phyloP scores from a whole-genome alignment of 2,329 filamentous ascomycete species.

The Epicoccum nigrum region DNA sequence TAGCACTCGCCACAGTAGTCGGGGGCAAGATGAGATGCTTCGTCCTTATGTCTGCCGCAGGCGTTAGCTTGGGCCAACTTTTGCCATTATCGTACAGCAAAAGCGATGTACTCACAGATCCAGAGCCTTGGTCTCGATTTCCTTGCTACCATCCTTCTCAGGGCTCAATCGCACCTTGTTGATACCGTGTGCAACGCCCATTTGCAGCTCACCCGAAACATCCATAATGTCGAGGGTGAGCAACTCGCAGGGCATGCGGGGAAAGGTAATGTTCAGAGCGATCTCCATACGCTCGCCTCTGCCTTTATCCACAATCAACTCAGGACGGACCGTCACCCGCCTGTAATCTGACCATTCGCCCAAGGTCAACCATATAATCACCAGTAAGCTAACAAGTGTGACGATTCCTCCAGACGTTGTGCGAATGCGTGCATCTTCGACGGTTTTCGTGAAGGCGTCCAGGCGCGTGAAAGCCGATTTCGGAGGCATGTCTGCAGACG shows the following conservation, averaged over 20 bases:
- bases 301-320: conserved; percentile 95
- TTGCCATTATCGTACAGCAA: not conserved
- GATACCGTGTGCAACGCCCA: conserved; percentile 89
- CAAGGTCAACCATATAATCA: conserved; percentile 88
- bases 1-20: conserved; percentile 94
- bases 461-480: conserved; percentile 96
- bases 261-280: conserved; percentile 95
- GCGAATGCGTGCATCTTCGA: conserved; percentile 94
- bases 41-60: conserved; percentile 65
- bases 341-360: conserved; percentile 97
- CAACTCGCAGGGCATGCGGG: conserved; percentile 90
- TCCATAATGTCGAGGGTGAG: conserved; percentile 99
- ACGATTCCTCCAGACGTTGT: conserved; percentile 96
- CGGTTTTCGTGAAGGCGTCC: conserved; percentile 98
- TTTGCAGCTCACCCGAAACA: conserved; percentile 95
- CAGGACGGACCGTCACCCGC: conserved; percentile 82
- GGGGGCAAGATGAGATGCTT: conserved; percentile 81
- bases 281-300: conserved; percentile 99
- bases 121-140: conserved; percentile 46
- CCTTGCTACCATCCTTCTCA: conserved; percentile 71
- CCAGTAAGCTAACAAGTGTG: conserved; percentile 85
- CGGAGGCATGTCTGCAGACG: conserved; percentile 68
- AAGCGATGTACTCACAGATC: conserved; percentile 44
- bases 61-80: not conserved
- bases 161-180: conserved; percentile 85